Evolutionary conservation across 768 basidiomycete species (phyloP).

Genomic region (Lactarius hengduanensis): DNA sequence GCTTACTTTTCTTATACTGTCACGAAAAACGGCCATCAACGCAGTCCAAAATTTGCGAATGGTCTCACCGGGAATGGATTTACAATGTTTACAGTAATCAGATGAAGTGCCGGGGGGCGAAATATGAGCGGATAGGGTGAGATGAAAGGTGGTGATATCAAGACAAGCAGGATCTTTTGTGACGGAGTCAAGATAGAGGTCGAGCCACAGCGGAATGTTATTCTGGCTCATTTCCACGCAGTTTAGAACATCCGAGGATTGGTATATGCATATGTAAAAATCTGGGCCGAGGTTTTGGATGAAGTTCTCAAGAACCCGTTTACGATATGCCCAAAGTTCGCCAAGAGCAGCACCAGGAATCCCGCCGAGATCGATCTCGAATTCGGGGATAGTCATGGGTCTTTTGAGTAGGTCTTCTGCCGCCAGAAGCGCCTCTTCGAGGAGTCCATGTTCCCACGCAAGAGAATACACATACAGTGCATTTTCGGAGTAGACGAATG

Average conservation of each 20-base stretch:
- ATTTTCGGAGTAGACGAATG: neutral
- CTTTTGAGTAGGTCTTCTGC: neutral
- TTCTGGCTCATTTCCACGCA: neutral
- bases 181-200: neutral
- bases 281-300: neutral
- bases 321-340: neutral
- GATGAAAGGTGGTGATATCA: neutral
- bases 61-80: neutral
- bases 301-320: neutral
- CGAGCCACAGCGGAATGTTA: neutral
- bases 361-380: too few relatives aligned
- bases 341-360: neutral
- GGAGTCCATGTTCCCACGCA: neutral
- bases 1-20: neutral
- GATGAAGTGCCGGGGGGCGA: neutral
- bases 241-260: neutral
- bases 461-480: neutral
- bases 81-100: neutral
- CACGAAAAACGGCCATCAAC: neutral
- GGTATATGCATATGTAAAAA: neutral
- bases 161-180: neutral
- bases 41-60: neutral
- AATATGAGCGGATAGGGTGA: neutral
- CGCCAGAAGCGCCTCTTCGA: neutral
- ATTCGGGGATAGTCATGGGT: too few relatives aligned